Evolutionary conservation across 1,139 yeast genomes (phyloP), one percentile per base, ranked within the genome.

Genomic region (Lodderomyces jiufengensis): DNA sequence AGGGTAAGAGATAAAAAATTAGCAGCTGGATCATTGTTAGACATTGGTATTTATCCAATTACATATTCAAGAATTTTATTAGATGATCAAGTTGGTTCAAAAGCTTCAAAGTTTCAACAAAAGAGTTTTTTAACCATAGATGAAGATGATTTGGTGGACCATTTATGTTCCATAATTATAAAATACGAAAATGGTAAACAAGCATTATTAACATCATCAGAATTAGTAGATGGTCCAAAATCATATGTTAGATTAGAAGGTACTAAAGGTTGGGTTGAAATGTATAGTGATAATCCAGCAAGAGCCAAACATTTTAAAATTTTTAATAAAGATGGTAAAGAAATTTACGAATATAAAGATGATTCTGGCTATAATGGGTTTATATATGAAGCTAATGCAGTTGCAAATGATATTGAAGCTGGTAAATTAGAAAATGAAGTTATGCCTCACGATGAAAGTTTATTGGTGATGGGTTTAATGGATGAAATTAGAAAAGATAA

Each of bases 1-100:
- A 47, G 78, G 42, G 50, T 70, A 35, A 61, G 70, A 42, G 66
- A 73, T 48, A 66, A 63, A 14, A 50, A 56, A 18, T 63, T 76
- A 27, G 84, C 79, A 8, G 85, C 80, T 9, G 84, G 85, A 24
- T 77, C 80, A 0, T 51, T 77, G 32, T 64, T 78, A 44, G 85
- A 78, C 48, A 60, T 78, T 39, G 84, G 85, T 2, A 67, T 78
- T 31, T 79, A 79, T 47, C 61, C 79, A 5, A 49, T 77, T 37
- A 77, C 80, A 45, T 78, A 68, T 42, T 56, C 62, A 14, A 55
- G 76, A 39, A 48, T 68, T 11, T 55, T 69, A 28, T 52, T 70
- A 39, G 70, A 69, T 46, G 58, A 55, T 23, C 50, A 61, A 16
- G 48, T 55, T 1, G 66, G 63, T 12, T 38, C 47, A 3, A 41